phyloP scores from a whole-genome alignment of 75 land plant species.

The Cupressus sempervirens region DNA sequence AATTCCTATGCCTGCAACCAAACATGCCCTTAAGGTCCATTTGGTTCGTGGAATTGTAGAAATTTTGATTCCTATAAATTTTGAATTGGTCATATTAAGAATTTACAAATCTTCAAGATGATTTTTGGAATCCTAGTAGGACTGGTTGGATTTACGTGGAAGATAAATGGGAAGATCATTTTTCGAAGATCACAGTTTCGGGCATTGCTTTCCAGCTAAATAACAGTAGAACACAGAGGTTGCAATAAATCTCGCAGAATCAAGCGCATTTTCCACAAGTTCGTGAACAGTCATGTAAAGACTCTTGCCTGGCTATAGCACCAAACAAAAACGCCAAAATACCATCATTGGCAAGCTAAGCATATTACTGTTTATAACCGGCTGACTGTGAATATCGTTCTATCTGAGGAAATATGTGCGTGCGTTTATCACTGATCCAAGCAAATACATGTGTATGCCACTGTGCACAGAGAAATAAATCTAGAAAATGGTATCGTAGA shows the following conservation, averaged over 20 bases:
- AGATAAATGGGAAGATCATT: too few species aligned
- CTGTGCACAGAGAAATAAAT: background rate
- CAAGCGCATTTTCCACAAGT: conserved; percentile 97
- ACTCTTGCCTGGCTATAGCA: conserved; percentile 88
- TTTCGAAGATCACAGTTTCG: too few species aligned
- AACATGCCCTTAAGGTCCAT: too few species aligned
- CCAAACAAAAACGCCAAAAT: conserved; percentile 7
- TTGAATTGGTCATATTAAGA: too few species aligned
- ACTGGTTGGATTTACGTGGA: too few species aligned
- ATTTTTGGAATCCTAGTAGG: too few species aligned
- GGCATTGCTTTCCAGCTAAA: too few species aligned
- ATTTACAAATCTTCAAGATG: too few species aligned
- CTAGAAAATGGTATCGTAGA: background rate
- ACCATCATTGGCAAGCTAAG: background rate
- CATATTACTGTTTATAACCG: background rate
- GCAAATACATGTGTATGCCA: background rate
- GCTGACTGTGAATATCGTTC: background rate
- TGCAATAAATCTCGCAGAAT: conserved; percentile 93
- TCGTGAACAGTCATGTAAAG: conserved; percentile 96
- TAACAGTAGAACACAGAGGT: too few species aligned
- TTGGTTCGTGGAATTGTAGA: too few species aligned
- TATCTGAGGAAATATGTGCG: background rate
- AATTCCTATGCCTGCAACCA: too few species aligned
- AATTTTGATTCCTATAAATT: too few species aligned
- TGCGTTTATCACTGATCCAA: background rate